Percentiles rank a stretch among this genome's conserved stretches.
Evolutionary conservation across 176 grass and related monocot species (phyloP).

Genomic region (Neostapfia colusana): DNA sequence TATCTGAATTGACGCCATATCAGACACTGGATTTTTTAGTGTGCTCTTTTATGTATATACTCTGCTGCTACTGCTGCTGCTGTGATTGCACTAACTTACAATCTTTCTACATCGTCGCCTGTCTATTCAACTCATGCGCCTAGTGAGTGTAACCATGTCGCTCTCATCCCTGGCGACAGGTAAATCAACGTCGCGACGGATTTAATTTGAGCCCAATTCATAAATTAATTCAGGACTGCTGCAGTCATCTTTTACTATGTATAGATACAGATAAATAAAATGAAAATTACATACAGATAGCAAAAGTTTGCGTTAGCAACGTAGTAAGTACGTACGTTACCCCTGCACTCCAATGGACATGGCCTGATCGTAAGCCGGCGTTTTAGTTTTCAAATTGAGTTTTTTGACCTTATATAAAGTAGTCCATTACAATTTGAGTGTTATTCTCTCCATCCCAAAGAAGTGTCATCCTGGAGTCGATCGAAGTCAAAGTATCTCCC

Average conservation of each 20-base stretch:
- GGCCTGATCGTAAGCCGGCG: not conserved
- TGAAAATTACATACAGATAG: not conserved
- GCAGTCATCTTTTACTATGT: not conserved
- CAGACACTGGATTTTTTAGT: not conserved
- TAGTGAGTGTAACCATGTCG: slow-evolving; percentile 21
- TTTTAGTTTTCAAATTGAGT: too few species aligned
- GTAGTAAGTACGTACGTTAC: not conserved
- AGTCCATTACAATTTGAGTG: too few species aligned
- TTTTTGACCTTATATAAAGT: too few species aligned
- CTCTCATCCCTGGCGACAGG: not conserved
- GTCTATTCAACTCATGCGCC: not conserved
- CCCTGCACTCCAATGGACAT: not conserved
- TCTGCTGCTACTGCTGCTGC: not conserved
- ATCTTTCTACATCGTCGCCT: not conserved
- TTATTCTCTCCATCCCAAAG: too few species aligned
- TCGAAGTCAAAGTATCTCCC: too few species aligned
- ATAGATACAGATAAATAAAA: not conserved
- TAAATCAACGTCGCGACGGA: not conserved
- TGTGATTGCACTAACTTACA: too few species aligned
- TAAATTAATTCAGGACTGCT: not conserved
- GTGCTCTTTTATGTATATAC: not conserved
- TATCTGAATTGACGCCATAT: not conserved
- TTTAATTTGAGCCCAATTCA: not conserved
- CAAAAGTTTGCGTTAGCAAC: not conserved
- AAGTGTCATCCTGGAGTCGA: too few species aligned